Evolutionary conservation across 352 stramenopile genomes (phyloP).

Genomic region (Pythium aphanidermatum): DNA sequence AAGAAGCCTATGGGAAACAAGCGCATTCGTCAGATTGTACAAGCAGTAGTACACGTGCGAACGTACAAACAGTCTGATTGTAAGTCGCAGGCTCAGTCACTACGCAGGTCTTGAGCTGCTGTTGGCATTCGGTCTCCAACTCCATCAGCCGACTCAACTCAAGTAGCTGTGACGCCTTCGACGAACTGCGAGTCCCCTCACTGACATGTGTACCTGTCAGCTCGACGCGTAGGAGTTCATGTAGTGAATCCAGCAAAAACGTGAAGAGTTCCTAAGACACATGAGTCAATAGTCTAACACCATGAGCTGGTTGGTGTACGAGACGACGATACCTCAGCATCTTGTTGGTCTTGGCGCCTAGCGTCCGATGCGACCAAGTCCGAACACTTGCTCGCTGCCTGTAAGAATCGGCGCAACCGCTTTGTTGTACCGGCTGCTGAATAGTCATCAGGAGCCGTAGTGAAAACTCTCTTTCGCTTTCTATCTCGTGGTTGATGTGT

Average conservation of each 20-base stretch:
- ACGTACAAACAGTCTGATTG: constrained; percentile 53
- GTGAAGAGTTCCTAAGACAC: constrained; percentile 62
- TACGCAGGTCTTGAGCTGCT: constrained; percentile 24
- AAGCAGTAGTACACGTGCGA: neutral
- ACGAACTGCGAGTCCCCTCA: no score
- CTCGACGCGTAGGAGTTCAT: constrained; percentile 51
- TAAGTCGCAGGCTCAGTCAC: constrained; percentile 43
- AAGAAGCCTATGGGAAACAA: constrained; percentile 32
- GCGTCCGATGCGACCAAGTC: constrained; percentile 31
- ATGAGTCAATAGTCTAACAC: no score
- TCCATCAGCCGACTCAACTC: constrained; percentile 20
- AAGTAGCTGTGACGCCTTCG: neutral
- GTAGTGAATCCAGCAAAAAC: constrained; percentile 60
- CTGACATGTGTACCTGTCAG: no score
- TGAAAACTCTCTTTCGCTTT: constrained; percentile 13
- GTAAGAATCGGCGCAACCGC: constrained; percentile 23
- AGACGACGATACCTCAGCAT: constrained; percentile 41
- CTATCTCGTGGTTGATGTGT: neutral
- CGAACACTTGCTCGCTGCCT: constrained; percentile 38
- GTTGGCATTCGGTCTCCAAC: constrained; percentile 20
- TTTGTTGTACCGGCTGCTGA: constrained; percentile 4
- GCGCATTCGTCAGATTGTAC: neutral
- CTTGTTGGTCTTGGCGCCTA: constrained; percentile 64
- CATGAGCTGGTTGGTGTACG: no score
- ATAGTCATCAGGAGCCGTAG: constrained; percentile 2